Conservation (phyloP, 768 basidiomycete genomes). For the Gloeostereum incarnatum region DNA sequence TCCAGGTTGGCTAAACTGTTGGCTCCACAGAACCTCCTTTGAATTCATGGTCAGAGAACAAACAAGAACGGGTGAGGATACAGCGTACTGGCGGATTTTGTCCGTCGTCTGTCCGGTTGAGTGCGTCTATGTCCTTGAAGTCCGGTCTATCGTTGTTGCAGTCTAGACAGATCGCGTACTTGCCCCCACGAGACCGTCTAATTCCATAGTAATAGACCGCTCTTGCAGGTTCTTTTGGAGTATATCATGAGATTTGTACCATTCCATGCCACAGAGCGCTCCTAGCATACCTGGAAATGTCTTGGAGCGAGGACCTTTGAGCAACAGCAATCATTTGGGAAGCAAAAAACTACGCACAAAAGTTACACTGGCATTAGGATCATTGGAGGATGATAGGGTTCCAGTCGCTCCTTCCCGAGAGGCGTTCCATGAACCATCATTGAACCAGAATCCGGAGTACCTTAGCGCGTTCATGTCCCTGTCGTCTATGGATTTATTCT, state of each 20-base stretch:
- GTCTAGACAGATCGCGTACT: slow-evolving; percentile 22
- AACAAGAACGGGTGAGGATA: not conserved
- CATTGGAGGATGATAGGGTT: slow-evolving; percentile 15
- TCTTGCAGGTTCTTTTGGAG: slow-evolving; percentile 14
- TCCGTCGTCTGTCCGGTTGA: slow-evolving; percentile 18
- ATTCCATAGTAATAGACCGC: slow-evolving; percentile 22
- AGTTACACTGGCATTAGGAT: slow-evolving; percentile 17
- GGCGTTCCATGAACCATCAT: slow-evolving; percentile 17
- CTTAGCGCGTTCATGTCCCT: slow-evolving; percentile 10
- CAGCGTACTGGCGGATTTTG: slow-evolving; percentile 19
- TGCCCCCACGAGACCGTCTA: slow-evolving; percentile 15
- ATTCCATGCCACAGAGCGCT: not conserved
- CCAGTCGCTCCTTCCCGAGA: slow-evolving; percentile 17
- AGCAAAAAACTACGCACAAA: slow-evolving; percentile 12
- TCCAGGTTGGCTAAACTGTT: slow-evolving; percentile 12
- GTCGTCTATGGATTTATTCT: slow-evolving; percentile 18
- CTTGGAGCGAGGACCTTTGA: too few species aligned
- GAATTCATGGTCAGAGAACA: not conserved
- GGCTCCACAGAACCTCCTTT: slow-evolving; percentile 15
- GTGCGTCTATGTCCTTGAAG: slow-evolving; percentile 17
- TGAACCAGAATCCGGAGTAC: slow-evolving; percentile 16
- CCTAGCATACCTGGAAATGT: slow-evolving; percentile 6
- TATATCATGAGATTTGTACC: not conserved
- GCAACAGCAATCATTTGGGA: not conserved
- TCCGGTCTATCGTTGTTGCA: slow-evolving; percentile 18